Evolutionary conservation across 2,329 filamentous ascomycete genomes (phyloP).

Genomic region (Talaromyces albobiverticillius): DNA sequence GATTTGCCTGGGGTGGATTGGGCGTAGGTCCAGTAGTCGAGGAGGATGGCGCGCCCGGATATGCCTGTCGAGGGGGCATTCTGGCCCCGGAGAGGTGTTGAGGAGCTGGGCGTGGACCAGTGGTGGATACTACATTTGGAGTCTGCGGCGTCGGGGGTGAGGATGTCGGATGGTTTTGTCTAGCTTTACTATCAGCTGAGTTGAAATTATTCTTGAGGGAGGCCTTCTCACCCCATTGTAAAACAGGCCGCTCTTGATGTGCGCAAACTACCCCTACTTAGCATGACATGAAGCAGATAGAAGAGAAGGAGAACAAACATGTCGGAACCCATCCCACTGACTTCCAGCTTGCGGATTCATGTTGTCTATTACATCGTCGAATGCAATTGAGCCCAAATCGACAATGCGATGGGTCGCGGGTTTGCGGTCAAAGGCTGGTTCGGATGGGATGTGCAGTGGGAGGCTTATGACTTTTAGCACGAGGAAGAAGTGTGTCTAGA

Average conservation of each 20-base stretch:
- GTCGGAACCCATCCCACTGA: slow-evolving; percentile 53
- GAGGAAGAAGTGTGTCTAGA: not conserved
- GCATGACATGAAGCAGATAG: not conserved
- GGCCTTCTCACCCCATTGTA: slow-evolving; percentile 37
- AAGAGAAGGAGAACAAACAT: slow-evolving; percentile 29
- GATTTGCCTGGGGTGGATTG: slow-evolving; percentile 46
- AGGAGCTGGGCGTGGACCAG: slow-evolving; percentile 28
- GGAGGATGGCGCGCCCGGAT: slow-evolving; percentile 40
- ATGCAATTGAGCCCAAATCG: slow-evolving; percentile 32
- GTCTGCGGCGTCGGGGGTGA: slow-evolving; percentile 27
- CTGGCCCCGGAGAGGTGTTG: too few species aligned
- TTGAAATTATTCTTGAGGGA: not conserved
- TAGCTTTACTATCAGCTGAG: slow-evolving; percentile 12
- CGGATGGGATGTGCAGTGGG: slow-evolving; percentile 51
- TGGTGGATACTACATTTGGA: slow-evolving; percentile 43
- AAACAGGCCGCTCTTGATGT: slow-evolving; percentile 35
- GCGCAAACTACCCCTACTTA: slow-evolving; percentile 32
- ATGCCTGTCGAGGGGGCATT: too few species aligned
- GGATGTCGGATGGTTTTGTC: slow-evolving; percentile 34
- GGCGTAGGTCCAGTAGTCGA: slow-evolving; percentile 47
- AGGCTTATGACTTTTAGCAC: slow-evolving; percentile 35
- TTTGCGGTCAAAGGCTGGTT: slow-evolving; percentile 53
- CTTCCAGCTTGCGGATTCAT: slow-evolving; percentile 50
- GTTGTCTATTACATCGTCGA: slow-evolving; percentile 42
- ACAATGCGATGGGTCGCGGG: slow-evolving; percentile 56